Conservation (phyloP, 2,329 filamentous ascomycete species). For the Keithomyces neogunnii region DNA sequence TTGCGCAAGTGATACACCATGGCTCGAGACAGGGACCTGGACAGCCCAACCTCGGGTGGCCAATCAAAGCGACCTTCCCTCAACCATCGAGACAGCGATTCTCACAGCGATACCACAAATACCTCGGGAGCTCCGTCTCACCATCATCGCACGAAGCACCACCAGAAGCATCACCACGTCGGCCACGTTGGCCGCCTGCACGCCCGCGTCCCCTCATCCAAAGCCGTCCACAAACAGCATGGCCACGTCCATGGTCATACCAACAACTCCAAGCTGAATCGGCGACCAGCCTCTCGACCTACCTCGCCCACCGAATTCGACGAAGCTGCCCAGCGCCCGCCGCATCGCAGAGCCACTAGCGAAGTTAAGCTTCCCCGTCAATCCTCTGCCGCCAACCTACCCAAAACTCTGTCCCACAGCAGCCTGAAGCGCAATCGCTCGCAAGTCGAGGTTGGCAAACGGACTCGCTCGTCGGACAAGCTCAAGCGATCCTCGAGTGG, state of each 20-base stretch:
- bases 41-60: constrained; percentile 38
- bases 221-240: constrained; percentile 38
- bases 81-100: constrained; percentile 26
- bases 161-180: constrained; percentile 26
- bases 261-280: constrained; percentile 30
- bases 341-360: constrained; percentile 41
- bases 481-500: constrained; percentile 46
- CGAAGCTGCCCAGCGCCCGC: constrained; percentile 18
- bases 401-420: constrained; percentile 46
- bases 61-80: constrained; percentile 47
- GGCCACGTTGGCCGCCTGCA: constrained; percentile 38
- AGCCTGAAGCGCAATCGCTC: constrained; percentile 54
- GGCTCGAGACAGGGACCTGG: constrained; percentile 37
- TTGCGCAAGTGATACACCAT: constrained; percentile 16
- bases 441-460: constrained; percentile 45
- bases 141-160: constrained; percentile 22
- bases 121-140: constrained; percentile 14
- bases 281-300: constrained; percentile 35
- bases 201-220: constrained; percentile 43
- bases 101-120: constrained; percentile 22
- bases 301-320: constrained; percentile 26
- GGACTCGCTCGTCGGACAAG: constrained; percentile 40
- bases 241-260: constrained; percentile 6
- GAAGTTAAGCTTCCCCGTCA: constrained; percentile 42
- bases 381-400: constrained; percentile 34